Evolutionary conservation across 169 alveolate species (phyloP).

Genomic region (Perkinsus marinus): DNA sequence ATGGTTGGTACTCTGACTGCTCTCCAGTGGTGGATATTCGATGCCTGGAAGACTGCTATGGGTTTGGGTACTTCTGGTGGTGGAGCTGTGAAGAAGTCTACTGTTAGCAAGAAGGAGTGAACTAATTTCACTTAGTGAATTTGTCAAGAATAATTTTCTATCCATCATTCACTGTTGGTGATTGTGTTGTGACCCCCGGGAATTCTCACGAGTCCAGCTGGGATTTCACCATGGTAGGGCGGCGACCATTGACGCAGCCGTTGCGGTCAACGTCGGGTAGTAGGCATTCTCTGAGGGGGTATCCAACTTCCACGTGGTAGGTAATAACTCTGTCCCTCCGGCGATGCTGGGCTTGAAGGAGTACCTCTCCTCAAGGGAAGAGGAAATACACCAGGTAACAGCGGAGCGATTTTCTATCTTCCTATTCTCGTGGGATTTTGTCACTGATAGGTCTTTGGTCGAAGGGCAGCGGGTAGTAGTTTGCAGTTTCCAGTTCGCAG

Average conservation of each 20-base stretch:
- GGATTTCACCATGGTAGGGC: too few relatives aligned
- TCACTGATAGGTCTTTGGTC: neutral
- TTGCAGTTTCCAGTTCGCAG: neutral
- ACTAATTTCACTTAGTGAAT: neutral
- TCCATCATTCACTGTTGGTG: neutral
- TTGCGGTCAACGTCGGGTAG: neutral
- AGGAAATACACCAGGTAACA: neutral
- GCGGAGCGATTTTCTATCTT: neutral
- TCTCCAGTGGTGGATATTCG: slow-evolving; percentile 95
- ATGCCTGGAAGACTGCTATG: slow-evolving; percentile 70
- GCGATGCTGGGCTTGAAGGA: neutral
- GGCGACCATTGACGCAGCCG: neutral
- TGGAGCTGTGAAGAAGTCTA: slow-evolving; percentile 17
- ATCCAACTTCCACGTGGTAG: neutral
- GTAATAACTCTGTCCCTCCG: neutral
- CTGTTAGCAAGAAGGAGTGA: neutral
- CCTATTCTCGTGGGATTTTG: neutral
- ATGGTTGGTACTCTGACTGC: slow-evolving; percentile 98
- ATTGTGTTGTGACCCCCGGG: neutral
- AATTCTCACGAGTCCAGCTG: too few relatives aligned
- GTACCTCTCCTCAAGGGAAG: neutral
- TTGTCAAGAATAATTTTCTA: neutral
- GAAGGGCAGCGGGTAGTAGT: neutral
- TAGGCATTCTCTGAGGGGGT: neutral
- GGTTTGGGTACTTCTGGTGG: slow-evolving; percentile 41